These are phyloP conservation scores for Kwoniella botswanensis DNA, from an alignment of 768 basidiomycete species.

Conservation along the genomic window DNA sequence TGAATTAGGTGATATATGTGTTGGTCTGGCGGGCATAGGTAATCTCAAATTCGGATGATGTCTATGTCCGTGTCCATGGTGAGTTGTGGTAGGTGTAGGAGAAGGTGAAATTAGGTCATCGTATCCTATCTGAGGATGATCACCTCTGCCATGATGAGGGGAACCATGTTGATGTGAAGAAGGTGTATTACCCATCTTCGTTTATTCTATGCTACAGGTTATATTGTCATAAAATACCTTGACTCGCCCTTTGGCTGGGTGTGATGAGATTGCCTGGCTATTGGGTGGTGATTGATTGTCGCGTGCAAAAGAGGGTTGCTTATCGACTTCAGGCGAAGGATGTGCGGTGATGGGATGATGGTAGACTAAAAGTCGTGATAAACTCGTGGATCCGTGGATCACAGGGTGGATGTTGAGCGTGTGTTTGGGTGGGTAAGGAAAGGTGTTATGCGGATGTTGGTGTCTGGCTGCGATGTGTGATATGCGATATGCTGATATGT, in stretches of 20 bases:
- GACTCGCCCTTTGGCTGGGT: too few relatives aligned
- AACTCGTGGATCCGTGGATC: neutral
- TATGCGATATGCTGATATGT: too few relatives aligned
- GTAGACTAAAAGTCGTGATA: conserved; percentile 2
- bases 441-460: neutral
- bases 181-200: conserved; percentile 44
- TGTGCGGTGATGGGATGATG: neutral
- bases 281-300: neutral
- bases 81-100: conserved; percentile 6
- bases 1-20: conserved; percentile 45
- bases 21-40: conserved; percentile 46
- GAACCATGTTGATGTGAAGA: conserved; percentile 31
- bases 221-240: too few relatives aligned
- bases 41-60: conserved; percentile 43
- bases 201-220: neutral
- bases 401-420: neutral
- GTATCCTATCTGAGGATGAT: neutral
- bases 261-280: conserved; percentile 3
- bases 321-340: neutral
- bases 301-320: conserved; percentile 14
- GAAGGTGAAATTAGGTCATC: conserved; percentile 13
- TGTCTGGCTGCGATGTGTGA: neutral
- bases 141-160: neutral
- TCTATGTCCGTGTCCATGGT: conserved; percentile 1
- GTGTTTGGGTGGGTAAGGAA: neutral